These are phyloP conservation scores for Trichoderma harzianum DNA, from an alignment of 2,329 filamentous ascomycete species.

Conservation along the genomic window DNA sequence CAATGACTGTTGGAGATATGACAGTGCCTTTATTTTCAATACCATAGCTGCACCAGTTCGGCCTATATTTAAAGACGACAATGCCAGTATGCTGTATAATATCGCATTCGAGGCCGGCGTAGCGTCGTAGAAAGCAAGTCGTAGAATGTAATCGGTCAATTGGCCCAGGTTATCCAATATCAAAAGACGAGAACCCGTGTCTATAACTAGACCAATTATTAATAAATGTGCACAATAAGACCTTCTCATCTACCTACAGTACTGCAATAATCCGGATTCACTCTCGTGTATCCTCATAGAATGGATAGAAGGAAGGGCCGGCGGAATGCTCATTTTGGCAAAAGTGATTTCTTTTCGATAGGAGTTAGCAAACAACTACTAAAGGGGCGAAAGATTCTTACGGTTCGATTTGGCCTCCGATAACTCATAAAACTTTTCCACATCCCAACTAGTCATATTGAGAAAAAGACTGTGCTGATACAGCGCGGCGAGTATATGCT, in stretches of 20 bases:
- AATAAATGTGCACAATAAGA: no score
- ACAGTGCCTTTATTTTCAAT: not conserved
- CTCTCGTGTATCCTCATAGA: not conserved
- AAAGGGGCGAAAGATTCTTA: not conserved
- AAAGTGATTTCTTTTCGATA: not conserved
- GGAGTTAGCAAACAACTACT: not conserved
- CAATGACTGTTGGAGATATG: not conserved
- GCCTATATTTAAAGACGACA: not conserved
- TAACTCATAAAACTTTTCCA: not conserved
- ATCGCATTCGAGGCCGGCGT: not conserved
- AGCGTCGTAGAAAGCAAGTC: not conserved
- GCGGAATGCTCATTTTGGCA: not conserved
- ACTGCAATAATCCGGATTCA: not conserved
- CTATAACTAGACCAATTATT: not conserved
- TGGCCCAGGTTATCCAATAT: not conserved
- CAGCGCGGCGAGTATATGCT: not conserved
- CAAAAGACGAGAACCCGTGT: not conserved
- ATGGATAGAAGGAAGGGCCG: not conserved
- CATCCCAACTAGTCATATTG: not conserved
- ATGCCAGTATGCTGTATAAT: not conserved
- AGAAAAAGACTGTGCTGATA: not conserved
- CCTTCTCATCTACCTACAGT: not conserved
- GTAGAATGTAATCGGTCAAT: not conserved
- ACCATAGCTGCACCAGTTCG: not conserved
- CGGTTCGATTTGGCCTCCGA: not conserved